These are phyloP conservation scores for Coniophora puteana DNA, from an alignment of 1,284 basidiomycete species.

Conservation along the genomic window DNA sequence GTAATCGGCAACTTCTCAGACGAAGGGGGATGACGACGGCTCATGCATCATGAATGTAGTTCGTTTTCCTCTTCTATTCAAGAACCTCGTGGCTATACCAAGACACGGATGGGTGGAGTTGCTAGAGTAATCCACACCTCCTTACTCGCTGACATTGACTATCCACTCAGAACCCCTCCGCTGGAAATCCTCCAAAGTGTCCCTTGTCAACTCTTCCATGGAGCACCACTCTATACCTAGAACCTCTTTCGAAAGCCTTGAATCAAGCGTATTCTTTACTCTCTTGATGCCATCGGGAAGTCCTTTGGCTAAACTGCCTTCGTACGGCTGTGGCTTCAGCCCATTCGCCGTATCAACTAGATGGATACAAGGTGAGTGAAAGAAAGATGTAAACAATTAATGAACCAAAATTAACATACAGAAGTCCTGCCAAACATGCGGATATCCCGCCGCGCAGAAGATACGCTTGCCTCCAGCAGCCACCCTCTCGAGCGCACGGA, in stretches of 20 bases:
- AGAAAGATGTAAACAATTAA: not conserved
- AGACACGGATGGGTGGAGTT: too few species aligned
- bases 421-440: conserved; percentile 29
- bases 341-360: conserved; percentile 28
- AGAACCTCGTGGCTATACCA: too few species aligned
- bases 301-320: conserved; percentile 17
- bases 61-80: too few species aligned
- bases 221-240: conserved; percentile 44
- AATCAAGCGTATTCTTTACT: conserved; percentile 24
- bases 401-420: conserved; percentile 13
- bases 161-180: conserved; percentile 27
- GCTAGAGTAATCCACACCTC: too few species aligned
- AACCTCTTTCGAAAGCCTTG: conserved; percentile 36
- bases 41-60: too few species aligned
- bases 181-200: conserved; percentile 37
- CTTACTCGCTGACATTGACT: too few species aligned
- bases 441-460: conserved; percentile 37
- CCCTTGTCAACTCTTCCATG: conserved; percentile 38
- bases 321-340: conserved; percentile 16
- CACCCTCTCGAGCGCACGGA: conserved; percentile 45
- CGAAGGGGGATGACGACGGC: too few species aligned
- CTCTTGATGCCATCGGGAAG: conserved; percentile 33
- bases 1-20: too few species aligned
- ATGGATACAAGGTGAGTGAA: not conserved
- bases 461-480: conserved; percentile 63